Percentiles rank a stretch among this genome's conserved stretches.
Conservation (phyloP, 2,329 filamentous ascomycete genomes). For the Ophiosphaerella narmari region DNA sequence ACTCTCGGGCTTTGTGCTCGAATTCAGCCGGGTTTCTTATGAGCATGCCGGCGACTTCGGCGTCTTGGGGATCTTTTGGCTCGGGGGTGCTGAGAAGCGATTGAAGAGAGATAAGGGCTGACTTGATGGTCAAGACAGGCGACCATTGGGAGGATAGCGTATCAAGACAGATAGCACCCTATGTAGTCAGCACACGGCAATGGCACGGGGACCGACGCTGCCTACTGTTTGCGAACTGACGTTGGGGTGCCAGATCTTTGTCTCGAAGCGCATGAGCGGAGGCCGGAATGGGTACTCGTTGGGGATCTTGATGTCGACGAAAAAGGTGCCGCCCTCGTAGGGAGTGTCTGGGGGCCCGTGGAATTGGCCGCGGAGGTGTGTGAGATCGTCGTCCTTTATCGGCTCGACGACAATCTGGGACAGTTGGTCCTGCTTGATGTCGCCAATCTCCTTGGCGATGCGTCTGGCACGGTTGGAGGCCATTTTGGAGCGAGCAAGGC, state of each 20-base stretch:
- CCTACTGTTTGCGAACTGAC: slow-evolving; percentile 89
- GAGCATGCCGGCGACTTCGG: slow-evolving; percentile 91
- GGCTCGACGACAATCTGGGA: slow-evolving; percentile 76
- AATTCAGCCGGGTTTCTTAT: slow-evolving; percentile 79
- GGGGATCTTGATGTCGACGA: slow-evolving; percentile 85
- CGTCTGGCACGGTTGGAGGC: slow-evolving; percentile 59
- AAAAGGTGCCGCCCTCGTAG: slow-evolving; percentile 83
- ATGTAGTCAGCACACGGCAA: slow-evolving; percentile 24
- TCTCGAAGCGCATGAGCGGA: slow-evolving; percentile 87
- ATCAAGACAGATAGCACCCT: slow-evolving; percentile 97
- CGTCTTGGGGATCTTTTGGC: slow-evolving; percentile 95
- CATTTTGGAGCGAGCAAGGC: not conserved
- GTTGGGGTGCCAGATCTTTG: slow-evolving; percentile 97
- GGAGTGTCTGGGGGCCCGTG: slow-evolving; percentile 88
- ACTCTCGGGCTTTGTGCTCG: slow-evolving; percentile 80
- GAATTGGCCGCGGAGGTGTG: slow-evolving; percentile 82
- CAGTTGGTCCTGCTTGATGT: slow-evolving; percentile 73
- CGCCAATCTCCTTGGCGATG: slow-evolving; percentile 75
- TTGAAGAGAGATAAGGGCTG: slow-evolving; percentile 88
- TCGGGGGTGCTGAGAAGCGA: slow-evolving; percentile 92
- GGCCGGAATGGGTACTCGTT: slow-evolving; percentile 91
- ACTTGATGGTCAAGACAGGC: slow-evolving; percentile 94
- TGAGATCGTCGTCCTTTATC: slow-evolving; percentile 70
- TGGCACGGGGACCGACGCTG: slow-evolving; percentile 16
- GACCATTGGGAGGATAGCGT: slow-evolving; percentile 91